Evolutionary conservation across 306 rosid genomes (phyloP).

Genomic region (Potentilla sterilis): DNA sequence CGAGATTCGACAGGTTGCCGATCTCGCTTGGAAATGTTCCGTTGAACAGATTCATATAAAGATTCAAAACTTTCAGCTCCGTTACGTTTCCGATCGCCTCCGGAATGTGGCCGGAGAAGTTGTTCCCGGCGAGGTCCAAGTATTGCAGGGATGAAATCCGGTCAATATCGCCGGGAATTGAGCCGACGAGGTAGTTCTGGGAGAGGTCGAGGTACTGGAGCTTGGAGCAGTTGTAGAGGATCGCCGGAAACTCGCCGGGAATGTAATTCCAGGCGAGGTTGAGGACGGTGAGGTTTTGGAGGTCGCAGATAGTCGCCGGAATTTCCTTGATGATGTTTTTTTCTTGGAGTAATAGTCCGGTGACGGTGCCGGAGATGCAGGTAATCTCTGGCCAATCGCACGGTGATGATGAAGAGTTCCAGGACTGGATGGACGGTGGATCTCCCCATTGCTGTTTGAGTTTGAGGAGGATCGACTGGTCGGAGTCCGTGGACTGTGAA

Average conservation of each 20-base stretch:
- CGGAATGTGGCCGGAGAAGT: conserved; percentile 66
- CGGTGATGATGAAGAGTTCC: conserved; percentile 64
- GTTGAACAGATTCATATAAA: conserved; percentile 43
- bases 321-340: conserved; percentile 39
- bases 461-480: conserved; percentile 40
- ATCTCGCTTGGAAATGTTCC: conserved; percentile 64
- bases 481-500: conserved; percentile 44
- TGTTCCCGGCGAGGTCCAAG: conserved; percentile 57
- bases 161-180: conserved; percentile 53
- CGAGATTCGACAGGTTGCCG: conserved; percentile 58
- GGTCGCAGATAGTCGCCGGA: conserved; percentile 53
- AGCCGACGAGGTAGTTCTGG: conserved; percentile 50
- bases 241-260: conserved; percentile 60
- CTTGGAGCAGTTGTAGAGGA: conserved; percentile 61
- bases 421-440: conserved; percentile 56
- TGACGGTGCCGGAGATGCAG: conserved; percentile 44
- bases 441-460: conserved; percentile 53
- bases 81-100: conserved; percentile 45
- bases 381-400: conserved; percentile 65
- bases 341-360: conserved; percentile 35
- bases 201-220: conserved; percentile 65
- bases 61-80: conserved; percentile 29
- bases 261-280: conserved; percentile 55
- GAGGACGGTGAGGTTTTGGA: conserved; percentile 45
- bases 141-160: conserved; percentile 36